Evolutionary conservation across 1,139 yeast genomes (phyloP).

Genomic region (Suhomyces panamericanus): DNA sequence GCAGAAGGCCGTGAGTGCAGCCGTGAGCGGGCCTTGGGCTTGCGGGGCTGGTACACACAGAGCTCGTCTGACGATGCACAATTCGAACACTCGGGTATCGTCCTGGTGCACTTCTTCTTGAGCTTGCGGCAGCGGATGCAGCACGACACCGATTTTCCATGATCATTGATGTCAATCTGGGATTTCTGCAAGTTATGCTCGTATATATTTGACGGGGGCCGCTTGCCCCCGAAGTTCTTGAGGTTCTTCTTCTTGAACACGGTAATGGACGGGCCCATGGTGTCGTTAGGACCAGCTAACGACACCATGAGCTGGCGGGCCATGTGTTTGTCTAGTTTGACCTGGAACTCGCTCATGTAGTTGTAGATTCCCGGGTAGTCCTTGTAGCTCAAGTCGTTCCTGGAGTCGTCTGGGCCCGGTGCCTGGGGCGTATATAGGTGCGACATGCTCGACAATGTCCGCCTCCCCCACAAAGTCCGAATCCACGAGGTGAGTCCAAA

Average conservation of each 20-base stretch:
- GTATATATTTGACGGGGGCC: conserved; percentile 18
- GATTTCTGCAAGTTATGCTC: conserved; percentile 21
- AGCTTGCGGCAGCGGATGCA: conserved; percentile 28
- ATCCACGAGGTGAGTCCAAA: not conserved
- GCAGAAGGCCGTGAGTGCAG: not conserved
- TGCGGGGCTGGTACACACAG: conserved; percentile 24
- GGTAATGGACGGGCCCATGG: conserved; percentile 17
- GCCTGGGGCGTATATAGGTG: conserved; percentile 1
- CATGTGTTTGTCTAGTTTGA: conserved; percentile 9
- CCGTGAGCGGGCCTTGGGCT: conserved; percentile 10
- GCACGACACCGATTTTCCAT: conserved; percentile 22
- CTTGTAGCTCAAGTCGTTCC: conserved; percentile 9
- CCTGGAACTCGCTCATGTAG: conserved; percentile 21
- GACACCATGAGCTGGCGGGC: not conserved
- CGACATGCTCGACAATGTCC: conserved; percentile 1
- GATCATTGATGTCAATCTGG: conserved; percentile 17
- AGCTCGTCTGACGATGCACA: conserved; percentile 26
- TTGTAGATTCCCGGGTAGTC: conserved; percentile 17
- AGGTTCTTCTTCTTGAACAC: conserved; percentile 27
- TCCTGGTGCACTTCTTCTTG: conserved; percentile 27
- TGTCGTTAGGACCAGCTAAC: conserved; percentile 11
- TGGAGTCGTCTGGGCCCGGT: conserved; percentile 3
- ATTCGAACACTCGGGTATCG: conserved; percentile 27
- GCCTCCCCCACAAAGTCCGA: conserved; percentile 1
- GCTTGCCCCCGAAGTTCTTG: conserved; percentile 13